phyloP scores from a whole-genome alignment of 2,329 filamentous ascomycete species.

The Pseudogymnoascus sp. region DNA sequence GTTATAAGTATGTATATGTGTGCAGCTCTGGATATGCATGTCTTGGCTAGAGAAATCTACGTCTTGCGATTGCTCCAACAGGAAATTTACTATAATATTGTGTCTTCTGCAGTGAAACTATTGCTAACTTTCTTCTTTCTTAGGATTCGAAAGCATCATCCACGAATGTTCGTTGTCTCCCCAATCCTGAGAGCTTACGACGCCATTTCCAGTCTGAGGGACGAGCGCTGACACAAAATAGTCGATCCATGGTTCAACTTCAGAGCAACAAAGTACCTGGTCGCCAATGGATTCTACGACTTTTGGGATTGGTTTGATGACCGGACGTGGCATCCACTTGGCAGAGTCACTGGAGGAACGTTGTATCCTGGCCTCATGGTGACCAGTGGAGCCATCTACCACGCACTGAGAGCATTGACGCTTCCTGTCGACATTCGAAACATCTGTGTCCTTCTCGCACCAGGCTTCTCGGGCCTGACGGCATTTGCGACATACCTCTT shows the following conservation, averaged over 20 bases:
- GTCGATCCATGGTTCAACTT: conserved; percentile 99
- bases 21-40: conserved; percentile 12
- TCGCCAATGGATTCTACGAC: conserved; percentile 93
- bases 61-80: not conserved
- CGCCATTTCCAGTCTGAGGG: conserved; percentile 13
- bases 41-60: conserved; percentile 6
- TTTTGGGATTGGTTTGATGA: conserved; percentile 99
- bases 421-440: conserved; percentile 97
- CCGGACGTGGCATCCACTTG: conserved; percentile 98
- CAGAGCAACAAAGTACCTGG: conserved; percentile 93
- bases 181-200: conserved; percentile 5
- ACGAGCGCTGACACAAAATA: conserved; percentile 39
- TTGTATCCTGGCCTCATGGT: conserved; percentile 98
- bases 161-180: conserved; percentile 77
- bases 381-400: conserved; percentile 94
- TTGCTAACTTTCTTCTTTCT: conserved; percentile 28
- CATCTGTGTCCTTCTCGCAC: conserved; percentile 93
- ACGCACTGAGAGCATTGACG: conserved; percentile 78
- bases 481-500: conserved; percentile 89
- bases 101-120: conserved; percentile 9
- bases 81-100: not conserved
- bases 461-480: conserved; percentile 88
- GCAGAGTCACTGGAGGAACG: conserved; percentile 97
- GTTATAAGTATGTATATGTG: conserved; percentile 72
- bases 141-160: conserved; percentile 97